Conservation (phyloP, 2,329 filamentous ascomycete species). For the Diaporthe australafricana region DNA sequence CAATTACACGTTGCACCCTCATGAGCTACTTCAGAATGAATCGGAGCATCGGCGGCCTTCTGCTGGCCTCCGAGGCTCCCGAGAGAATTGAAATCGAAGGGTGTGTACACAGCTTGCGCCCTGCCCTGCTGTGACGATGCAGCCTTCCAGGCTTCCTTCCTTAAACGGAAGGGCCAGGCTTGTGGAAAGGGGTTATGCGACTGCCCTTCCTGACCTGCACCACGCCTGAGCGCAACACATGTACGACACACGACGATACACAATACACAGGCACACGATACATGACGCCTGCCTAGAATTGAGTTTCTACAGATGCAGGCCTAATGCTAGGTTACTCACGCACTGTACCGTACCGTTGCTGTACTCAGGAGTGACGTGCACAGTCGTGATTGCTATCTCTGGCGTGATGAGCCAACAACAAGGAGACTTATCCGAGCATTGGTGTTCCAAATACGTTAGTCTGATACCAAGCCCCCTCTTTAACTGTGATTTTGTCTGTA, state of each 20-base stretch:
- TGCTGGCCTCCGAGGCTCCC: neutral
- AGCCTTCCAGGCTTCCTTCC: neutral
- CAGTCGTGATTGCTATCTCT: too few species aligned
- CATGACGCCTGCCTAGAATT: neutral
- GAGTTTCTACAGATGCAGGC: neutral
- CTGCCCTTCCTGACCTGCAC: neutral
- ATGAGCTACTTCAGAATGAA: neutral
- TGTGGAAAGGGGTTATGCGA: constrained; percentile 11
- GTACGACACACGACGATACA: neutral
- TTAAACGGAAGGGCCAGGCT: constrained; percentile 18
- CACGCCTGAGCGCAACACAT: neutral
- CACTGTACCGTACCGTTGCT: neutral
- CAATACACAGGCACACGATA: neutral
- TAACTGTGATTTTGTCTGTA: too few species aligned
- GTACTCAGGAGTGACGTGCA: neutral
- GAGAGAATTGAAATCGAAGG: neutral
- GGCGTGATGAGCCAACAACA: too few species aligned
- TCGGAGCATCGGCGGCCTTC: too few species aligned
- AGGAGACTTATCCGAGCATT: too few species aligned
- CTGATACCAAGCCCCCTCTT: too few species aligned
- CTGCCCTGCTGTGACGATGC: neutral
- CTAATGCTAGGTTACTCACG: neutral
- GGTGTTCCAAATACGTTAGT: too few species aligned
- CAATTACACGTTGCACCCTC: neutral
- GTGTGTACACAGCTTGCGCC: neutral